Evolutionary conservation across 78 protist genomes (phyloP), one percentile per base, ranked within the genome.

Genomic region (Monocercomonoides exilis): DNA sequence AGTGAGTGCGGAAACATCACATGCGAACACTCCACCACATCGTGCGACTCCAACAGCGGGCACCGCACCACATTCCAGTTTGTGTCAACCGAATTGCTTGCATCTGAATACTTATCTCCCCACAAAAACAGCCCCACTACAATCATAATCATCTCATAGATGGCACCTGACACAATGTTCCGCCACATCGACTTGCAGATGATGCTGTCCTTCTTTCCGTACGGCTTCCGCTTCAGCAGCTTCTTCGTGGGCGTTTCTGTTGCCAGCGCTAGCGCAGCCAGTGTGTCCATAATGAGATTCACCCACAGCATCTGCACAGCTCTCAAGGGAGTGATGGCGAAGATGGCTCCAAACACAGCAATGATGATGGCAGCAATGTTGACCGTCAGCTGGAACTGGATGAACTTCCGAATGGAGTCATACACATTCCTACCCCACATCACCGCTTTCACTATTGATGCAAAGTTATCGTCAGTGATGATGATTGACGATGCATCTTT

Each of bases 301-400:
- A 82, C 97, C 97, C 97, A 96, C 32, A 97, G 93, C 80, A 96
- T 77, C 89, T 96, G 99, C 1, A 95, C 91, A 43, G 97, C 92
- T n/a, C 89, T 92, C 33, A 95, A 91, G 21, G 96, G 96, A n/a
- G 93, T 85, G 41, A n/a, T 87, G 63, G 41, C 79, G 82, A 79
- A 79, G 82, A 79, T 21, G 82, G 82, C 82, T 21, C 82, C 82
- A 6, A 85, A 2, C 84, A 96, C 86, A 6, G 97, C 96, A 2
- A 96, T 80, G 1, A 89, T 3, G 29, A 96, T 87, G 44, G 98
- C 98, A 0, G 90, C 91, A 1, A 94, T 41, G 91, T 96, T 96
- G 63, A 96, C 98, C 3, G 98, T 96, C 85, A 96, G 91, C 86
- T 96, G 98, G 96, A 96, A 97, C 87, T 96, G 98, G 45, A 96